phyloP scores from a whole-genome alignment of 2,329 filamentous ascomycete genomes.

The Cladorrhinum sp. region DNA sequence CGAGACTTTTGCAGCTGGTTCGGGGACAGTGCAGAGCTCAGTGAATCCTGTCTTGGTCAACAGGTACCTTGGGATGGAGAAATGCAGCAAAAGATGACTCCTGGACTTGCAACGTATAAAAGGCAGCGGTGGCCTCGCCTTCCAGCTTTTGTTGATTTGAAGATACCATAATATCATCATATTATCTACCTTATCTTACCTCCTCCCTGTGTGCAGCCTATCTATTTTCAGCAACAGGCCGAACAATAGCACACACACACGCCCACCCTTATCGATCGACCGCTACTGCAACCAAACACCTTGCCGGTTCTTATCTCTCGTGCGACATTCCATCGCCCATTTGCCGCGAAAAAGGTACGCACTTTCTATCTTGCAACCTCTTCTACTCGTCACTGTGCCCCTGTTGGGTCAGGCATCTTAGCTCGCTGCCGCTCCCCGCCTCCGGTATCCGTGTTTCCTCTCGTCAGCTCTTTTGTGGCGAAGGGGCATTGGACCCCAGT shows the following conservation, averaged over 20 bases:
- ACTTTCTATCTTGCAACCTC: not conserved
- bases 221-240: conserved; percentile 21
- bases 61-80: conserved; percentile 7
- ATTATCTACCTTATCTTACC: not conserved
- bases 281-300: conserved; percentile 21
- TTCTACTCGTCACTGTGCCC: not conserved
- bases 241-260: no score
- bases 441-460: conserved; percentile 3
- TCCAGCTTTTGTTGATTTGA: not conserved
- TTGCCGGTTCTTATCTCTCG: conserved; percentile 23
- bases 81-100: conserved; percentile 1
- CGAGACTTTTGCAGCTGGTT: not conserved
- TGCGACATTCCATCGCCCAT: conserved; percentile 14
- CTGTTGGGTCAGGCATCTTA: not conserved
- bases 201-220: not conserved
- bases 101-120: conserved; percentile 14
- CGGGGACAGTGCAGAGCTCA: no score
- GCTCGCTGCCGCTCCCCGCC: not conserved
- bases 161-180: not conserved
- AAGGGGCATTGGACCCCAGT: not conserved
- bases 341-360: not conserved
- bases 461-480: conserved; percentile 3
- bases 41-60: conserved; percentile 1
- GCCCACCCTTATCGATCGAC: conserved; percentile 17
- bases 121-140: conserved; percentile 8